Conservation (phyloP, 2,329 filamentous ascomycete species). For the Dactylellina sp. region DNA sequence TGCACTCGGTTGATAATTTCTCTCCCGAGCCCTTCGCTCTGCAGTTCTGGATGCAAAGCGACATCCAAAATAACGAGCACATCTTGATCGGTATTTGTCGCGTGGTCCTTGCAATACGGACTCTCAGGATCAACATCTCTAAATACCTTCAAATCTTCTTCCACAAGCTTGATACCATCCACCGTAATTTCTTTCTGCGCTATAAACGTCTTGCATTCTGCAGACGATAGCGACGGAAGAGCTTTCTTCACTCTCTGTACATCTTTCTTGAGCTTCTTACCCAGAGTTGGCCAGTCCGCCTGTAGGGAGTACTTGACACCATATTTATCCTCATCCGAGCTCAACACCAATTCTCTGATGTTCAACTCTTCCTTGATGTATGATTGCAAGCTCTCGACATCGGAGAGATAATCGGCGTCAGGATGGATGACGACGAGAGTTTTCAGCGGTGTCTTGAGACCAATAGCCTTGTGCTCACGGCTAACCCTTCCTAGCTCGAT, state of each 20-base stretch:
- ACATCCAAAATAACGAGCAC: constrained; percentile 91
- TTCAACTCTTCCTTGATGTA: constrained; percentile 95
- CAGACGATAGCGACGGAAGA: constrained; percentile 79
- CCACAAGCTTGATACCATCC: constrained; percentile 83
- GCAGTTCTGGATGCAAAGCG: constrained; percentile 83
- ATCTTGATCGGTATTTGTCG: constrained; percentile 88
- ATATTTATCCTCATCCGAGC: constrained; percentile 88
- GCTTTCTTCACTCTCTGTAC: constrained; percentile 91
- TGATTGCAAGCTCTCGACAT: constrained; percentile 84
- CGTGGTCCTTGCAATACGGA: constrained; percentile 77
- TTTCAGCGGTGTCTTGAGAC: constrained; percentile 87
- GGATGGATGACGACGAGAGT: constrained; percentile 88
- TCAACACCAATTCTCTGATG: constrained; percentile 83
- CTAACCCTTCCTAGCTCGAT: constrained; percentile 90
- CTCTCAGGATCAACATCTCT: constrained; percentile 78
- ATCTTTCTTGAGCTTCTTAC: constrained; percentile 98
- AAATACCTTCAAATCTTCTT: constrained; percentile 85
- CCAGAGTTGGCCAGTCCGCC: constrained; percentile 92
- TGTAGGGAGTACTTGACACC: constrained; percentile 90
- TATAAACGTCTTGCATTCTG: constrained; percentile 83
- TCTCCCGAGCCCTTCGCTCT: constrained; percentile 86
- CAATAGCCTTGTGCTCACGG: constrained; percentile 84
- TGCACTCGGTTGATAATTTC: constrained; percentile 96
- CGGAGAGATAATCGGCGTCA: constrained; percentile 83
- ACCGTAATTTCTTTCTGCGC: constrained; percentile 79